phyloP scores from a whole-genome alignment of 306 rosid species.

The Arachis hypogaea region DNA sequence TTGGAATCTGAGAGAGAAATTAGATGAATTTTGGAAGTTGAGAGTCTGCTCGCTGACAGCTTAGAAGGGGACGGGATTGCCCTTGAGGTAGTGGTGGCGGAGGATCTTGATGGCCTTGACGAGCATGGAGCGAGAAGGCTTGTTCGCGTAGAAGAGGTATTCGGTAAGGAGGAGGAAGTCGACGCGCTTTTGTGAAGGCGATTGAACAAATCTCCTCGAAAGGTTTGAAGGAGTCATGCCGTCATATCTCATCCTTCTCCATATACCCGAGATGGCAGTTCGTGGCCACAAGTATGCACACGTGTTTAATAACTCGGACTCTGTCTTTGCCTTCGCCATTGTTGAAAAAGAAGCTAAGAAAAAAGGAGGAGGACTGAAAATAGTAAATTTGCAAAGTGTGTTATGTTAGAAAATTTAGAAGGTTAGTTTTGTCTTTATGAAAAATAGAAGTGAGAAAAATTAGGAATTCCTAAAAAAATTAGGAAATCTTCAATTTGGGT shows the following conservation, averaged over 20 bases:
- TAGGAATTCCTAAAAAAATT: no score
- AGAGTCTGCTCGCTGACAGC: slow-evolving; percentile 97
- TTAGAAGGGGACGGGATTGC: slow-evolving; percentile 86
- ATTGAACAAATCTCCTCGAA: slow-evolving; percentile 93
- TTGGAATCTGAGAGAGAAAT: background rate
- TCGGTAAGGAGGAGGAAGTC: slow-evolving; percentile 83
- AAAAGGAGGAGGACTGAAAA: background rate
- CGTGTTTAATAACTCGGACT: slow-evolving; percentile 42
- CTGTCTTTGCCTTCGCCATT: slow-evolving; percentile 53
- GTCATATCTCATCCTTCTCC: slow-evolving; percentile 96
- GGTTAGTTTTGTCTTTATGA: no score
- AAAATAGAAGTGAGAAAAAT: no score
- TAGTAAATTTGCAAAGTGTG: background rate
- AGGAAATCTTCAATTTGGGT: no score
- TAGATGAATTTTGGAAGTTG: slow-evolving; percentile 74
- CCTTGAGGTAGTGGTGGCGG: slow-evolving; percentile 83
- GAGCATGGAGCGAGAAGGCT: slow-evolving; percentile 85
- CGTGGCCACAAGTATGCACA: slow-evolving; percentile 87
- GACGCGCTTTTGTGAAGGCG: slow-evolving; percentile 62
- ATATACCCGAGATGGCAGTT: slow-evolving; percentile 95
- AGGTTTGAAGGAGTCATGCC: slow-evolving; percentile 90
- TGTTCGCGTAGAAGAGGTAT: slow-evolving; percentile 94
- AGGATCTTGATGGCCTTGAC: slow-evolving; percentile 91
- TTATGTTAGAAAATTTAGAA: no score
- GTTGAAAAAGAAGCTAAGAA: background rate